phyloP scores from a whole-genome alignment of 768 basidiomycete genomes.

The Candolleomyces eurysporus region DNA sequence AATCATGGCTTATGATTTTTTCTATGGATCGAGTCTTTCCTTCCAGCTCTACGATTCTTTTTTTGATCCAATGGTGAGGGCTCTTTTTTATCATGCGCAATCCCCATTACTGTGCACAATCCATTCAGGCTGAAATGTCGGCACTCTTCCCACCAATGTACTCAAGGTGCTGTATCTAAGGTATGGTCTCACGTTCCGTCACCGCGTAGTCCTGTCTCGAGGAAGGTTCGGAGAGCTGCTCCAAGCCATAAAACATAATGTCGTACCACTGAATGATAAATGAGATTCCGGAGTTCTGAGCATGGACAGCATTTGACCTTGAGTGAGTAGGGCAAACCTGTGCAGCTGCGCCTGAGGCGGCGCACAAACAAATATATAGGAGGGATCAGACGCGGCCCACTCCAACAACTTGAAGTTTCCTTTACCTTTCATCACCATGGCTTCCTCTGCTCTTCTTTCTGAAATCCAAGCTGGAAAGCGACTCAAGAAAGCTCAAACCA shows the following conservation, averaged over 20 bases:
- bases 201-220: no score
- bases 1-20: background rate
- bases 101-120: background rate
- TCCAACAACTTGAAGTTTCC: background rate
- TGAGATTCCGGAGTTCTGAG: no score
- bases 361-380: slow-evolving; percentile 10
- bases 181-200: no score
- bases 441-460: slow-evolving; percentile 70
- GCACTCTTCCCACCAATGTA: no score
- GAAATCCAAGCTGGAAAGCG: slow-evolving; percentile 81
- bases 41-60: background rate
- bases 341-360: background rate
- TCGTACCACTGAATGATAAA: no score
- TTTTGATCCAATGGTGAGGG: background rate
- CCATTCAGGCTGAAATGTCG: background rate
- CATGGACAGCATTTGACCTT: no score
- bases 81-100: background rate
- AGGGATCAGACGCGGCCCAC: background rate
- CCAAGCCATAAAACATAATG: no score
- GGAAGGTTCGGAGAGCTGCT: no score
- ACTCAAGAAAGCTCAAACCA: slow-evolving; percentile 80
- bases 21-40: background rate
- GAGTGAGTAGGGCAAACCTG: background rate
- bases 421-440: slow-evolving; percentile 44
- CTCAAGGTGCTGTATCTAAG: no score